Base-by-base conservation (phyloP, 805 yeast genomes). In the Schwanniomyces sp. region DNA sequence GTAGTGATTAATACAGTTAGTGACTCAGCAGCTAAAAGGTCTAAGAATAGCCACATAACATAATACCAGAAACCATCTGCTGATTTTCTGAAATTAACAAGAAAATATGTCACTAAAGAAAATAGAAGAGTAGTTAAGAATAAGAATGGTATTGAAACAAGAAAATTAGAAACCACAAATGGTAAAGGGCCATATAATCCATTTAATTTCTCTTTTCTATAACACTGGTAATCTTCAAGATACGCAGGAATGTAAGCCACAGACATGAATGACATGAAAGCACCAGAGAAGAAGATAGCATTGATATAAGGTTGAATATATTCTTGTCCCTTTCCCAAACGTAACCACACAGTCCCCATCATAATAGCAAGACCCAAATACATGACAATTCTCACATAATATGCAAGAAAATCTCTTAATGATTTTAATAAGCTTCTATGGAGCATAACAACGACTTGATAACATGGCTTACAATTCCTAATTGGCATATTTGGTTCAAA, bases 251-350 rank as follows among this genome's bases (percentile, higher is more conserved):
- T 66, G 48, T 69, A 69, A 3, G 75, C 75, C 29, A 70, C 76
- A 1, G 73, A 59, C 75, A 70, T 70, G 49, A 70, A 70, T n/a
- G 73, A 69, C 74, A 70, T 70, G 54, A 71, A 71, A 8, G 76
- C 75, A n/a, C 74, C 74, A 14, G 70, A 65, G 53, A 70, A 71
- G 58, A 71, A 71, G 36, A 71, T 64, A 12, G 72, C 74, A 43
- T 61, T 62, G 42, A 61, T 66, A 10, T 67, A 64, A 4, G 72
- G 71, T 41, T 65, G 70, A 45, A 64, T 63, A 44, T 64, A 52
- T 2, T 59, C 60, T 37, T 63, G 66, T 24, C 57, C 62, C n/a
- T 56, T 58, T 17, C 57, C 62, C 9, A 71, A 58, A 53, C 61
- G 40, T 42, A 56, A 40, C 58, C 59, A 49, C 4, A 58, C 60